Base-by-base conservation (phyloP, 2,329 filamentous ascomycete genomes). In the Ceratocystis eucalypticola region DNA sequence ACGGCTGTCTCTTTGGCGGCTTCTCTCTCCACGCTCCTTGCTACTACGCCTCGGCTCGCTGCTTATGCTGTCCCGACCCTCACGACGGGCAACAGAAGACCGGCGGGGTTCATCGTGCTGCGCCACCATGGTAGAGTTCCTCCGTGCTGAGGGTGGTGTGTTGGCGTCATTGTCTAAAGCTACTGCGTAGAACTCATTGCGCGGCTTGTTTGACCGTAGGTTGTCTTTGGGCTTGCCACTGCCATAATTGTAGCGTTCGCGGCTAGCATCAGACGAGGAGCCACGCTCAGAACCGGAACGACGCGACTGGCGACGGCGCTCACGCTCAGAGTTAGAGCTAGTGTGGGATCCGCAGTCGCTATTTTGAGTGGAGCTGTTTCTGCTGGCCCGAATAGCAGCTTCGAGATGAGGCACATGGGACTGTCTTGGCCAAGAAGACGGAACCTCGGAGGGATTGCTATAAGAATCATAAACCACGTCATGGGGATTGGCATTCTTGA, bases 401-500 rank as follows among this genome's bases (percentile, higher is more conserved):
- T 48, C 37, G 5, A 53, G 41, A 3, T 62, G 59, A 33, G 46
- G 17, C 46, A 70, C 30, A 37, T 53, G 70, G 17, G 70, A 70
- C 53, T 70, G 71, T 30, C 71, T 71, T 1, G 72, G 64, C 62
- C 77, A 72, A 53, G 72, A 69, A 44, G 72, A 71, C 45, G 71
- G 70, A 67, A 83, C 71, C 71, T 83, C 76, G 65, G 77, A 72
- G 17, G 78, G 77, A 33, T 67, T 53, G n/a, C 48, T 59, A 70
- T 80, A 77, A 0, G 78, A 76, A 46, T 80, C 78, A 67, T 83
- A 83, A 3, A 79, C 78, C 4, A 85, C 81, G 59, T 80, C 80
- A 68, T 84, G 80, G 61, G 80, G 79, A 68, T 83, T 82, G 70
- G 78, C 80, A 71, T 85, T 85, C 75, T 85, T 85, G 20, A 85